Evolutionary conservation across 2,329 filamentous ascomycete species (phyloP), one percentile per base, ranked within the genome.

Genomic region (Paramyrothecium sp.): DNA sequence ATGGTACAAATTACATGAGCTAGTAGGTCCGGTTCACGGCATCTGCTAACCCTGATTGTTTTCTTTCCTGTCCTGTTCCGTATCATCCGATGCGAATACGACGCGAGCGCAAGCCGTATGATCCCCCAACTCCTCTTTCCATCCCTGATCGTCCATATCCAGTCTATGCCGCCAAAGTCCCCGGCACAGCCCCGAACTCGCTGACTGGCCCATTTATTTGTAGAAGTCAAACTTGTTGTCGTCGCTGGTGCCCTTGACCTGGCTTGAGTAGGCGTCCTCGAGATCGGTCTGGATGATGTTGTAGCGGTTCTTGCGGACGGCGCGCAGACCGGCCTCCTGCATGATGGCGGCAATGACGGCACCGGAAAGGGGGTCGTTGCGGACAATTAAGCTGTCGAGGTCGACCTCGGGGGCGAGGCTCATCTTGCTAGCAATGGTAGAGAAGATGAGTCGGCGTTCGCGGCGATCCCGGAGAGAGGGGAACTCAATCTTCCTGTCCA

Each of bases 401-500:
- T 99, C 95, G 56, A 97, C 95, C 75, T 99, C 95, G 51, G 95
- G 95, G 13, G 92, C 93, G 66, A 99, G 80, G 64, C 92, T 97
- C 95, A 99, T 99, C 83, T 96, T 97, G 68, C 87, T 81, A 16
- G 95, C 94, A 70, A 99, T 97, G n/a, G 95, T 99, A 58, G 85
- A 87, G 83, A 99, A 99, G 75, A 99, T 99, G 69, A 99, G 85
- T 54, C 95, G 90, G 66, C 95, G 89, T 82, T 99, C 95, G 69
- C 95, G 89, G 66, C 95, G 89, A 73, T 99, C 95, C 63, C 93
- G 87, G 62, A 99, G 85, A 60, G 86, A 92, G n/a, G 95, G 95
- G 76, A 99, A 99, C 76, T 99, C 95, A 64, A 99, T 99, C 84
- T 99, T 99, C 71, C 95, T 86, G 77, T 99, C 95, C 58, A 99